Evolutionary conservation across 176 grass and related monocot species (phyloP).

Genomic region (Miscanthus lutarioriparius): DNA sequence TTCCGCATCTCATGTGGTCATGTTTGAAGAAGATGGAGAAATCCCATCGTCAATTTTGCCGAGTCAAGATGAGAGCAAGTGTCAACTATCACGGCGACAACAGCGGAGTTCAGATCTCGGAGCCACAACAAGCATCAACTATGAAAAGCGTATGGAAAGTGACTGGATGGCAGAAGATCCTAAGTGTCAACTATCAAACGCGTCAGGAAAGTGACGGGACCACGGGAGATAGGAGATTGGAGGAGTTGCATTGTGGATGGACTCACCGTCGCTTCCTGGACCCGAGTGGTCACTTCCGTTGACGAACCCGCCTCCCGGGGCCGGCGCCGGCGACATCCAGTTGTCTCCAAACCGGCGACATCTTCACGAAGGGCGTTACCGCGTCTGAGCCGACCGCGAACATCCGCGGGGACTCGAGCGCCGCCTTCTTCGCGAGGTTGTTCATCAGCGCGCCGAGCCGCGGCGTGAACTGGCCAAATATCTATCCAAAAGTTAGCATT

Average conservation of each 20-base stretch:
- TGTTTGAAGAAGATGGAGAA: too few species aligned
- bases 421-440: conserved; percentile 16
- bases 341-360: background rate
- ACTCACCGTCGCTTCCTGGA: conserved; percentile 7
- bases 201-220: background rate
- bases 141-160: too few species aligned
- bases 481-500: too few species aligned
- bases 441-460: conserved; percentile 32
- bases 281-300: background rate
- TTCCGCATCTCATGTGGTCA: too few species aligned
- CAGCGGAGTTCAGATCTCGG: too few species aligned
- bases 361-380: background rate
- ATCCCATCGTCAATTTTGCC: too few species aligned
- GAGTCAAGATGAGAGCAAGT: too few species aligned
- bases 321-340: background rate
- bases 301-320: background rate
- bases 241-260: too few species aligned
- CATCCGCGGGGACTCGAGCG: conserved; percentile 25
- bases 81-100: too few species aligned
- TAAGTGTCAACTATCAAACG: background rate
- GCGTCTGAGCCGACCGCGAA: conserved; percentile 27
- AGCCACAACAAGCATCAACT: too few species aligned
- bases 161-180: too few species aligned
- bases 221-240: too few species aligned
- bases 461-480: background rate